Percentiles rank a stretch among this genome's conserved stretches.
phyloP scores from a whole-genome alignment of 2,329 filamentous ascomycete species.

The Paraconiothyrium sp. region DNA sequence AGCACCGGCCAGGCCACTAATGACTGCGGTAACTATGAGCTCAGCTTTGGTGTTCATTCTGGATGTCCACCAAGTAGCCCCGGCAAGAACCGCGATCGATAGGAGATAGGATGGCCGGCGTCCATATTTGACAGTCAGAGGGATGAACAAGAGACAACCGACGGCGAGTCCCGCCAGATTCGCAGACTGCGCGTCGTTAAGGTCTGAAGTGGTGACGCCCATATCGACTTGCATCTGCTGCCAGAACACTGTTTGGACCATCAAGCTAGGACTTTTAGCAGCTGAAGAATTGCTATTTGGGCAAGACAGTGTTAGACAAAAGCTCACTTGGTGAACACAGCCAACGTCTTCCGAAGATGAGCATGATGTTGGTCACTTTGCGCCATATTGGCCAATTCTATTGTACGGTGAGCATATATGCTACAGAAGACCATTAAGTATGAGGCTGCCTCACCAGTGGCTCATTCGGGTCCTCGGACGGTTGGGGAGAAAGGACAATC shows the following conservation, averaged over 20 bases:
- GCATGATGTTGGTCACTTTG: not conserved
- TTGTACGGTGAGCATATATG: not conserved
- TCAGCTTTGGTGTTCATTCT: not conserved
- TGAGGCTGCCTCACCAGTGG: not conserved
- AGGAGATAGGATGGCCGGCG: not conserved
- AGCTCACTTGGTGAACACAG: not conserved
- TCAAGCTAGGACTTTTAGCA: not conserved
- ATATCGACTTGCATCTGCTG: conserved; percentile 1
- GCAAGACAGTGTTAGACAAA: not conserved
- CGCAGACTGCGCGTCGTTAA: not conserved
- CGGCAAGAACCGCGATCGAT: not conserved
- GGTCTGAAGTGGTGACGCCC: not conserved
- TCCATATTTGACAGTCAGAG: not conserved
- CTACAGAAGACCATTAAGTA: not conserved
- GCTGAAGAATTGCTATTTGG: not conserved
- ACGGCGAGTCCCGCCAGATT: not conserved
- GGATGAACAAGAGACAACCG: not conserved
- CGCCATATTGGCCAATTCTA: not conserved
- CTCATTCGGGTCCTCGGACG: not conserved
- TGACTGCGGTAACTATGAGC: not conserved
- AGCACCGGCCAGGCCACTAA: not conserved
- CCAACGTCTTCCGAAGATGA: not conserved
- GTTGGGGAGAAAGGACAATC: not conserved
- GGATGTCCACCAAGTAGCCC: not conserved
- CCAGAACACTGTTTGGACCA: not conserved